Percentiles rank a stretch among this genome's conserved stretches.
Evolutionary conservation across 345 rosid species (phyloP).

Genomic region (Luvunga scandens): DNA sequence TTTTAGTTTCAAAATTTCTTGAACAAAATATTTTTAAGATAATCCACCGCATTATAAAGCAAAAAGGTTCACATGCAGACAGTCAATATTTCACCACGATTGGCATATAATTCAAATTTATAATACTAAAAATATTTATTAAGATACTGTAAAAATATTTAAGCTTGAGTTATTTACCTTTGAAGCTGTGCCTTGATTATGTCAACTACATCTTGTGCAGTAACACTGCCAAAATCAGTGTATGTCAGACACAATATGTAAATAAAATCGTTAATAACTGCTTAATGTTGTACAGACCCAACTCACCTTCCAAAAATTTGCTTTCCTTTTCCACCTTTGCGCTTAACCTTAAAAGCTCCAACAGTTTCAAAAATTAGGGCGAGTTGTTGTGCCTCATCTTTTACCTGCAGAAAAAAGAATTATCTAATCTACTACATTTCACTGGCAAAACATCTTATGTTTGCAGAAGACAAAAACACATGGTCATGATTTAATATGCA

Average conservation of each 20-base stretch:
- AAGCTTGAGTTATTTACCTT: slow-evolving; percentile 43
- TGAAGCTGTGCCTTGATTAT: slow-evolving; percentile 91
- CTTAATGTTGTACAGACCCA: slow-evolving; percentile 3
- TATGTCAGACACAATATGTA: slow-evolving; percentile 11
- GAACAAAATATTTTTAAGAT: neutral
- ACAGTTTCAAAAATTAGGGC: slow-evolving; percentile 78
- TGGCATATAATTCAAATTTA: neutral
- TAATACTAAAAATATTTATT: neutral
- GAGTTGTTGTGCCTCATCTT: slow-evolving; percentile 90
- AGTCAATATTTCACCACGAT: neutral
- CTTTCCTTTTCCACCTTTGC: slow-evolving; percentile 91
- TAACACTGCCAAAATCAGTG: slow-evolving; percentile 54
- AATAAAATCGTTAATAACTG: neutral
- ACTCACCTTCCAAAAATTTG: slow-evolving; percentile 87
- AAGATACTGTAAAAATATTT: neutral
- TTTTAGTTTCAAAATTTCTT: neutral
- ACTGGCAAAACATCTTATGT: neutral
- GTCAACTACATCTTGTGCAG: slow-evolving; percentile 90
- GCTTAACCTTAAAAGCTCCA: slow-evolving; percentile 94
- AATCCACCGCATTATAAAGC: neutral
- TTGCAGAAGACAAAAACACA: neutral
- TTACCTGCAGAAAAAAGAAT: slow-evolving; percentile 51
- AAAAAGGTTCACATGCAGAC: neutral
- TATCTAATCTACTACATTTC: neutral
- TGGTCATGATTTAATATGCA: neutral